A percentile compares a stretch with the other conserved stretches of the same genome.
Conservation (phyloP, 805 yeast genomes). For the Metschnikowia colocasiae region DNA sequence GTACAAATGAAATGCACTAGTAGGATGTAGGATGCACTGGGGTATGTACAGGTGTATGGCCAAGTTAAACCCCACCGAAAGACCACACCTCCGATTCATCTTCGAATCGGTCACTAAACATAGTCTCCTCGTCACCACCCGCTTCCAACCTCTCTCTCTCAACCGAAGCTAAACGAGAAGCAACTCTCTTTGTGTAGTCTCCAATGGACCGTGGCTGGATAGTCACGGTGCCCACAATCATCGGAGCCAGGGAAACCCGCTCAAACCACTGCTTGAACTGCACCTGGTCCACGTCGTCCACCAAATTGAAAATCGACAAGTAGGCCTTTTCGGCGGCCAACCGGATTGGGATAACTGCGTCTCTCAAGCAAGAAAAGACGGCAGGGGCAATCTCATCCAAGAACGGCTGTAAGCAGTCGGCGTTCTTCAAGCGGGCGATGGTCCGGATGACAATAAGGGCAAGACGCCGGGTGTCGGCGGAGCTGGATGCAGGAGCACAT, state of each 20-base stretch:
- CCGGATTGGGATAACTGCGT: constrained; percentile 84
- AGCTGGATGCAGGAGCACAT: constrained; percentile 53
- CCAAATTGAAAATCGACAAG: constrained; percentile 65
- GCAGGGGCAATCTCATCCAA: constrained; percentile 61
- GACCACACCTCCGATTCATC: constrained; percentile 89
- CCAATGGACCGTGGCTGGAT: constrained; percentile 70
- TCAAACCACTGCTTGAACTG: constrained; percentile 65
- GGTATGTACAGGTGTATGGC: too few species aligned
- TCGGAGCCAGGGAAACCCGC: constrained; percentile 31
- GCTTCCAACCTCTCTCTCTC: constrained; percentile 85
- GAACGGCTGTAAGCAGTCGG: constrained; percentile 47
- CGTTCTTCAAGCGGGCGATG: constrained; percentile 58
- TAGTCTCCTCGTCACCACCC: constrained; percentile 85
- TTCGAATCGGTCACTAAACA: constrained; percentile 80
- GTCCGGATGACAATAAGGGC: constrained; percentile 75
- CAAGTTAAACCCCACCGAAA: constrained; percentile 69
- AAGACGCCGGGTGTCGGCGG: constrained; percentile 76
- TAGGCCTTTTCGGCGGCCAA: constrained; percentile 92
- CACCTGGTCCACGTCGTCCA: constrained; percentile 56
- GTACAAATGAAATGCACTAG: too few species aligned
- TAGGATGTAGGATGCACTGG: too few species aligned
- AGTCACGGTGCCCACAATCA: constrained; percentile 39
- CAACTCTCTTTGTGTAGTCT: constrained; percentile 90
- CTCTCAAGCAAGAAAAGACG: constrained; percentile 80
- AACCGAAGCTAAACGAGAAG: constrained; percentile 75